phyloP scores from a whole-genome alignment of 352 stramenopile species.

The Globisporangium cylindrosporum region DNA sequence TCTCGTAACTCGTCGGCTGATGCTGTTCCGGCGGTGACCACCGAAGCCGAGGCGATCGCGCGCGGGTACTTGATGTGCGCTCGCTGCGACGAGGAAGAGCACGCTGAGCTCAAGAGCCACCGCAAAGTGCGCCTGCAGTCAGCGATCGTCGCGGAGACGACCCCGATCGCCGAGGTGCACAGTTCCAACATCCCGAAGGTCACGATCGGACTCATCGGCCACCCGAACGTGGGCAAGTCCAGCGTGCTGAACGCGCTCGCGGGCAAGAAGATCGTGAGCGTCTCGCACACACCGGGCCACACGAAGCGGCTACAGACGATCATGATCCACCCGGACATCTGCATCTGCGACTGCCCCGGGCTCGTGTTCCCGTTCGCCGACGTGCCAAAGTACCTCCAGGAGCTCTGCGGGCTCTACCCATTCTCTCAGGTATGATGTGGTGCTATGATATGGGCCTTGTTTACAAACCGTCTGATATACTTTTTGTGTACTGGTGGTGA shows the following conservation, averaged over 20 bases:
- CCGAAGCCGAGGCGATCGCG: conserved; percentile 49
- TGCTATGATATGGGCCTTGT: not conserved
- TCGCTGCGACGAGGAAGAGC: conserved; percentile 71
- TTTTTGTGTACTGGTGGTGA: not conserved
- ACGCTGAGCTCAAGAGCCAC: conserved; percentile 58
- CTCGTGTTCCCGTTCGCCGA: conserved; percentile 83
- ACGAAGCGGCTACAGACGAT: conserved; percentile 87
- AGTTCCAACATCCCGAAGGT: conserved; percentile 51
- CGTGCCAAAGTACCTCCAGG: conserved; percentile 81
- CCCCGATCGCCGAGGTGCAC: conserved; percentile 26
- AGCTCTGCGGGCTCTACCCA: conserved; percentile 79
- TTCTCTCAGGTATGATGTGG: conserved; percentile 62
- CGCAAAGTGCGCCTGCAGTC: conserved; percentile 48
- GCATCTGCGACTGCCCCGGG: conserved; percentile 84
- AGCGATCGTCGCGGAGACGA: conserved; percentile 22
- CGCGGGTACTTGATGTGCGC: conserved; percentile 66
- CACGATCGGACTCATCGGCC: conserved; percentile 86
- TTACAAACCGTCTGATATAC: not conserved
- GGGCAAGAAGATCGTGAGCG: conserved; percentile 86
- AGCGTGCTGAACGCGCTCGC: conserved; percentile 84
- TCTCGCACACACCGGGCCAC: conserved; percentile 83
- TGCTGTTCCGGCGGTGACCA: conserved; percentile 34
- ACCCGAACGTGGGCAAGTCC: conserved; percentile 89
- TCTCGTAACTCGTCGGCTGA: conserved; percentile 18
- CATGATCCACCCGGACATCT: conserved; percentile 79